Base-by-base conservation (phyloP, 805 yeast species). In the Blastobotrys chiropterorum region DNA sequence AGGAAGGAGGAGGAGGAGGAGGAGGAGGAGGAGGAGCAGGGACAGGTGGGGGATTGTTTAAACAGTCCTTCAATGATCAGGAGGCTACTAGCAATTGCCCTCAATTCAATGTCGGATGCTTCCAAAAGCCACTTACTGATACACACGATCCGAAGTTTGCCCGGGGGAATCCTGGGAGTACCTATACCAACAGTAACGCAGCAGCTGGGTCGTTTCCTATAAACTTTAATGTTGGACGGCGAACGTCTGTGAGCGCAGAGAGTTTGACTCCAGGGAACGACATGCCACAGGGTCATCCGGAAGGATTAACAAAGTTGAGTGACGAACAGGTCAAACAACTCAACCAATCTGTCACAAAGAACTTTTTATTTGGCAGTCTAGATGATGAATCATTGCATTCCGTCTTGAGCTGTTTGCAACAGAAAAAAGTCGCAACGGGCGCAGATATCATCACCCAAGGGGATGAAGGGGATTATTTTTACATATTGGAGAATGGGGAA, bases 391-490 rank as follows among this genome's bases (percentile, higher is more conserved):
- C 95, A 1, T 75, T 87, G 61, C 78, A 77, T 54, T 81, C 92
- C 4, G 90, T 94, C 16, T 79, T 94, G 46, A 79, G 80, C 60
- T 95, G 97, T n/a, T 76, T 94, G 57, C 82, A 83, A 59, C 94
- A 86, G 65, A 85, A 86, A 60, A 69, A 72, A 48, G 80, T 82
- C 41, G 63, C 76, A 2, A 73, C 78, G 50, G 85, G 81, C 51
- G 71, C 80, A 3, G 82, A 80, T 57, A 82, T 92, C 55, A 90
- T 90, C 64, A 79, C 72, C 57, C 97, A 92, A 70, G 97, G 97
- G 49, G 97, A 87, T 63, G 96, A 86, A 64, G 97, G 97, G 59
- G 97, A 92, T 70, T 90, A 73, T 68, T 88, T 92, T 66, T 90
- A 90, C 68, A 82, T 90, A 42, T 80, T 90, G 51, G 97, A 90